Conservation (phyloP, 305 asterid species). For the Fraxinus greggii region DNA sequence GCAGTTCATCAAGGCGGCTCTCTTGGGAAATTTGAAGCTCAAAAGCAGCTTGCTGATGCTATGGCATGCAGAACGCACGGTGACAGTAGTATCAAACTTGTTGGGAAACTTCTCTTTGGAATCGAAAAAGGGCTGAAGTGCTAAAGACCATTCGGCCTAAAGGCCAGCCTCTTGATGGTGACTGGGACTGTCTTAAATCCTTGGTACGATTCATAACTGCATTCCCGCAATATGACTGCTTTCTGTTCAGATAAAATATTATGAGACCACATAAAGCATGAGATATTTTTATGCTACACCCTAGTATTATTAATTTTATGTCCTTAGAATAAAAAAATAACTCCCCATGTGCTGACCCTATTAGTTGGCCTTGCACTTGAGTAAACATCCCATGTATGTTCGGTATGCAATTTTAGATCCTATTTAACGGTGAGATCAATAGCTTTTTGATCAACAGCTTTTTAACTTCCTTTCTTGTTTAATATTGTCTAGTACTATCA, state of each 20-base stretch:
- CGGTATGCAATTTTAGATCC: not conserved
- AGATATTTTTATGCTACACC: not conserved
- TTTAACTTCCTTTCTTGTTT: not conserved
- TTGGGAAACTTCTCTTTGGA: slow-evolving; percentile 85
- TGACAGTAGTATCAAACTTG: slow-evolving; percentile 60
- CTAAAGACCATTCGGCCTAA: slow-evolving; percentile 55
- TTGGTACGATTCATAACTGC: slow-evolving; percentile 42
- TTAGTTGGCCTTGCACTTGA: not conserved
- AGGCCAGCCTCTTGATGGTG: slow-evolving; percentile 81
- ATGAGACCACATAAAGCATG: not conserved
- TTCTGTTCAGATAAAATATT: not conserved
- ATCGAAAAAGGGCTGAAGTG: slow-evolving; percentile 56
- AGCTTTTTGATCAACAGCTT: not conserved
- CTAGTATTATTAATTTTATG: not conserved
- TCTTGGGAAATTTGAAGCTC: slow-evolving; percentile 66
- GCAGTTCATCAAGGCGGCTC: slow-evolving; percentile 89
- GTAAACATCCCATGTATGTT: not conserved
- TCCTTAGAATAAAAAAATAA: not conserved
- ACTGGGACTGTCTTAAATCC: slow-evolving; percentile 87
- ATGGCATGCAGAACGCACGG: slow-evolving; percentile 70
- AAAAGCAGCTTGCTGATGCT: slow-evolving; percentile 75
- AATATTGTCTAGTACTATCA: not conserved
- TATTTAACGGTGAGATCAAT: not conserved
- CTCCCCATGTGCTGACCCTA: not conserved
- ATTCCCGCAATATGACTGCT: not conserved